Base-by-base conservation (phyloP, 2,329 filamentous ascomycete species). In the Atkinsonella hypoxylon region DNA sequence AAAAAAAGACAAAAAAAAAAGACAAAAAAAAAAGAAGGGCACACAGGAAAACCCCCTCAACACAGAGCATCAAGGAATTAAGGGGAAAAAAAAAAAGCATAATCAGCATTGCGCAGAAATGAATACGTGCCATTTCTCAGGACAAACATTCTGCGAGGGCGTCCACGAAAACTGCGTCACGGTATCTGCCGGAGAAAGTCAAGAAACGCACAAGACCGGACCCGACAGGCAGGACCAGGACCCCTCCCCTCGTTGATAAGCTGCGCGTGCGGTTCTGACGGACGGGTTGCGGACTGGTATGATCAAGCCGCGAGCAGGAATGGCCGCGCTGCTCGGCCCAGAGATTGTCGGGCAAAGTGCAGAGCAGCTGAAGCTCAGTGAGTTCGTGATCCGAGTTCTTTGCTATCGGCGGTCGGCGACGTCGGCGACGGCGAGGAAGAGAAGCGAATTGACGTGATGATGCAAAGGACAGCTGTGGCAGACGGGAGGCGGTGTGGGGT, bases 91-190 rank as follows among this genome's bases (percentile, higher is more conserved):
- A 49, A 40, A 45, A 39, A 42, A 10, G 22, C 13, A 43, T 13
- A 26, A 11, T 15, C 39, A 22, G 39, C 18, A 10, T 12, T 41
- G 39, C 39, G 12, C 11, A 22, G 1, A 12, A 31, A 30, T 44
- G 13, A 20, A 20, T 22, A 67, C 74, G 62, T 62, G 71, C 70
- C 69, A 62, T 70, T 71, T 54, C 66, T 64, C 55, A 70, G 65
- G 52, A 72, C 64, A 59, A 72, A 72, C 70, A 72, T 72, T 48
- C 48, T 54, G 51, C 10, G 17, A 17, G 31, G 13, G 36, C 17
- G 7, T 22, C 3, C n/a, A 8, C 32, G 17, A 17, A 10, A 32
- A 26, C 10, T 10, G 4, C 20, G 13, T 43, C 30, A 9, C 20
- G n/a, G 13, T 7, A 42, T 15, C 20, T 22, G 12, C n/a, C 39